Conservation (phyloP, 164 flowering plant species). For the Dillenia suffruticosa region DNA sequence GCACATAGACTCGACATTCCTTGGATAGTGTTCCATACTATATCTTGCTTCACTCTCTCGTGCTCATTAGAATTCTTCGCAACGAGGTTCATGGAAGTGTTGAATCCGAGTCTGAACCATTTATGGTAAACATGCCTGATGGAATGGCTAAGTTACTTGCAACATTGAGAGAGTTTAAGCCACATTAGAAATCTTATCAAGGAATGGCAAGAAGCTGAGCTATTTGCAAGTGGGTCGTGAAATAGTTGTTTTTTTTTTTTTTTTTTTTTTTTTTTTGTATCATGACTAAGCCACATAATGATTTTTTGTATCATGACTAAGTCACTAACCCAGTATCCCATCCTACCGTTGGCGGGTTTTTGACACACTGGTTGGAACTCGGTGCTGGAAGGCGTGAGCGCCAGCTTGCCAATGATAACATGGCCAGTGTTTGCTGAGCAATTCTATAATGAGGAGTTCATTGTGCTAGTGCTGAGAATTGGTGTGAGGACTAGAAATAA, state of each 20-base stretch:
- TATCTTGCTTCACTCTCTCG: slow-evolving; percentile 23
- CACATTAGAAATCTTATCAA: neutral
- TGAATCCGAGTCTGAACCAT: slow-evolving; percentile 21
- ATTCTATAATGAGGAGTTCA: slow-evolving; percentile 39
- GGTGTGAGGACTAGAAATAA: slow-evolving; percentile 30
- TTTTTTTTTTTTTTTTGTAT: no score
- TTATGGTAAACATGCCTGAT: slow-evolving; percentile 30
- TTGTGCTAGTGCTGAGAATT: slow-evolving; percentile 24
- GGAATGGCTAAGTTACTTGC: slow-evolving; percentile 26
- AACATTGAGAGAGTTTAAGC: neutral
- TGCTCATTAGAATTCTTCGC: slow-evolving; percentile 10
- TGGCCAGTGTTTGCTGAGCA: slow-evolving; percentile 59
- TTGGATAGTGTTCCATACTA: slow-evolving; percentile 36
- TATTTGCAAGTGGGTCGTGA: slow-evolving; percentile 29
- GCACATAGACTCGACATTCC: slow-evolving; percentile 40
- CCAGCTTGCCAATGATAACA: slow-evolving; percentile 44
- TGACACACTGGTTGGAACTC: slow-evolving; percentile 63
- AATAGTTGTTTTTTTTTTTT: no score
- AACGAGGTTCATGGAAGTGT: slow-evolving; percentile 15
- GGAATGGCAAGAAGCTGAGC: slow-evolving; percentile 22
- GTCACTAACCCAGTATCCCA: no score
- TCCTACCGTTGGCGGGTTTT: slow-evolving; percentile 32
- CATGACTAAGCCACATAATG: no score
- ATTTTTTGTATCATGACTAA: no score
- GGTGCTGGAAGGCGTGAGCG: slow-evolving; percentile 32